Conservation (phyloP, 177 flowering plant species). For the Vitis hybrid region DNA sequence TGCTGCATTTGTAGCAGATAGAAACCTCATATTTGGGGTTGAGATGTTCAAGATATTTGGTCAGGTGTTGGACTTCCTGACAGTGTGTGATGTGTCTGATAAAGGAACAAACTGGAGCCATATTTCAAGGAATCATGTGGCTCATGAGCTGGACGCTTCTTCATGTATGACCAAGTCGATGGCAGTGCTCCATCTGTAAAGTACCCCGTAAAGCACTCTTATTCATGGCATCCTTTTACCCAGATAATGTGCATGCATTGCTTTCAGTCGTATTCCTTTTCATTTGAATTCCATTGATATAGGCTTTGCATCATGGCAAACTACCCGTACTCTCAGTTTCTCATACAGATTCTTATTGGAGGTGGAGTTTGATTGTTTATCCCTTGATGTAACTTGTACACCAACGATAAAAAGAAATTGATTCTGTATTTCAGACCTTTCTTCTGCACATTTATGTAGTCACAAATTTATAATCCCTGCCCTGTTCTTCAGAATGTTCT, state of each 20-base stretch:
- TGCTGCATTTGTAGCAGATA: slow-evolving; percentile 83
- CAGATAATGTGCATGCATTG: neutral
- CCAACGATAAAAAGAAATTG: slow-evolving; percentile 4
- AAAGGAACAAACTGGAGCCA: slow-evolving; percentile 58
- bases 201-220: neutral
- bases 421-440: too few species aligned
- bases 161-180: slow-evolving; percentile 85
- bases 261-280: too few species aligned
- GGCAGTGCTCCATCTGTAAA: slow-evolving; percentile 70
- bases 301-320: slow-evolving; percentile 11
- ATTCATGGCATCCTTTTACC: neutral
- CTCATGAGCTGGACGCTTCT: slow-evolving; percentile 78
- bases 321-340: slow-evolving; percentile 8
- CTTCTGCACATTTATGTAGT: too few species aligned
- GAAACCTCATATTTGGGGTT: slow-evolving; percentile 67
- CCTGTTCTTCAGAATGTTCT: too few species aligned
- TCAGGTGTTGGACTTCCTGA: slow-evolving; percentile 84
- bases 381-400: slow-evolving; percentile 13
- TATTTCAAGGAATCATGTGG: slow-evolving; percentile 72
- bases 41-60: slow-evolving; percentile 99
- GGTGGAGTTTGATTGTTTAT: slow-evolving; percentile 6
- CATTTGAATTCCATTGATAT: slow-evolving; percentile 18
- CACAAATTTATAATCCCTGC: too few species aligned
- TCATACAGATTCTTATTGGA: neutral
- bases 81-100: slow-evolving; percentile 62